Base-by-base conservation (phyloP, 164 flowering plant genomes). In the Macadamia tetraphylla region DNA sequence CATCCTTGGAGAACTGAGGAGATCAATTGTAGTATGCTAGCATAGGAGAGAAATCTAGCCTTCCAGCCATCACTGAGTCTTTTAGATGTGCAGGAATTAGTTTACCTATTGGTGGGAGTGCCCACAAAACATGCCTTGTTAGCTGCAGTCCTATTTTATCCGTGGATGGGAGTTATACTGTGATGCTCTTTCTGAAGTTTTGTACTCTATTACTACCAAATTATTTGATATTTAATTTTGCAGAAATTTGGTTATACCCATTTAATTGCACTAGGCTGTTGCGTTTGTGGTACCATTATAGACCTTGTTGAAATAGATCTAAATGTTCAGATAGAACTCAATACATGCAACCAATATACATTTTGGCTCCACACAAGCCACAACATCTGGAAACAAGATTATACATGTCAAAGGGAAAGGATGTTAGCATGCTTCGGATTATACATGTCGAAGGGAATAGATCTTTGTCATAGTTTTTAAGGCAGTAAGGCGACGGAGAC, bases 91-190 rank as follows among this genome's bases (percentile, higher is more conserved):
- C 75, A 62, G 78, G 66, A 68, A 59, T 62, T 66, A 58, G 69
- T 67, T 74, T 72, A 29, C 71, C 69, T 49, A 58, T 53, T 3
- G 43, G 66, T 56, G 6, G 53, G 0, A 48, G 73, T 67, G 53
- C 13, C 62, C 17, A 66, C 59, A 61, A 52, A 60, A 64, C 62
- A 48, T 70, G 68, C 70, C 32, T 57, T 71, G 67, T 79, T 73
- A 74, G 74, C 69, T 70, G 69, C 67, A 52, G 10, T 59, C 55
- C 58, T 67, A 40, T 70, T 55, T 67, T 70, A 67, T 67, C 66
- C 67, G 65, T 44, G 15, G 70, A 66, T 49, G 64, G 56, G 62
- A 59, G 30, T 44, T 70, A 66, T 29, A n/a, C 14, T 29, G 18
- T 44, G 64, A 40, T 8, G 6, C 57, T 58, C 55, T 12, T 58